Conservation (phyloP, 208 protist species). For the Acanthamoeba triangularis region DNA sequence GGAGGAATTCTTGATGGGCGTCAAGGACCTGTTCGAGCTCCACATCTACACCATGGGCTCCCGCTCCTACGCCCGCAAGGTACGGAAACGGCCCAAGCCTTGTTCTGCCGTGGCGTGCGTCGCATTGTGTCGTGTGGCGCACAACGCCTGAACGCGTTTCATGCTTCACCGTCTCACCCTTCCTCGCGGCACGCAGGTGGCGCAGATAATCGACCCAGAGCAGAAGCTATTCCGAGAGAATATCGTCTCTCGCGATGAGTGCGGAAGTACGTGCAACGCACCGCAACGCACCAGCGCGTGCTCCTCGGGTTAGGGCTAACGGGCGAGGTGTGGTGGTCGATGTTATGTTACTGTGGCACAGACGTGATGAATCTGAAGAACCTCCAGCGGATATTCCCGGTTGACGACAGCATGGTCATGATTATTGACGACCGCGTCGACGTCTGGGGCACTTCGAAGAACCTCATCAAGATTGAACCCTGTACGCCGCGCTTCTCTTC, state of each 20-base stretch:
- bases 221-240: conserved; percentile 78
- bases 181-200: conserved; percentile 29
- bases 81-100: neutral
- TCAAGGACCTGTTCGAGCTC: conserved; percentile 85
- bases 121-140: no score
- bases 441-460: conserved; percentile 81
- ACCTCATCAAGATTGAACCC: conserved; percentile 82
- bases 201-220: conserved; percentile 74
- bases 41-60: conserved; percentile 90
- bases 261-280: neutral
- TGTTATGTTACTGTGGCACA: neutral
- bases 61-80: conserved; percentile 85
- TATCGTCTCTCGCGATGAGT: conserved; percentile 75
- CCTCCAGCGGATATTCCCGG: conserved; percentile 79
- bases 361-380: conserved; percentile 73
- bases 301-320: neutral
- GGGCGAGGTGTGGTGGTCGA: neutral
- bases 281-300: neutral
- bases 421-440: conserved; percentile 85
- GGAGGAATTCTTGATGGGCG: conserved; percentile 80
- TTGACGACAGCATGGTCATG: conserved; percentile 84
- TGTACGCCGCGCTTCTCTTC: conserved; percentile 34
- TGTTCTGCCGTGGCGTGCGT: neutral
- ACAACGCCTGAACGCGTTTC: neutral
- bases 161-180: neutral